phyloP scores from a whole-genome alignment of 306 rosid species.

The Quercus bicolor region DNA sequence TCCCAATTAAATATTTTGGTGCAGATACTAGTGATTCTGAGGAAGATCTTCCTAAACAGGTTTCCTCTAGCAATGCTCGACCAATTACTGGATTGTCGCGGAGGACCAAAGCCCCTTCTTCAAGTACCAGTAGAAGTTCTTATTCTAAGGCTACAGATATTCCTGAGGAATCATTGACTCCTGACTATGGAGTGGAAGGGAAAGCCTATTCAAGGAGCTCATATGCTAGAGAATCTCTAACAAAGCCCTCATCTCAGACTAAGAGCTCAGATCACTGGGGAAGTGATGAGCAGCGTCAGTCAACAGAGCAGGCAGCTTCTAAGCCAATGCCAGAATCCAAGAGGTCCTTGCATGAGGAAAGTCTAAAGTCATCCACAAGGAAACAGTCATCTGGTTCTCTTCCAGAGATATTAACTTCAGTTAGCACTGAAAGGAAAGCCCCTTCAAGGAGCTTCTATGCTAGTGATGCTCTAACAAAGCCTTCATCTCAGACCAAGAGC shows the following conservation, averaged over 20 bases:
- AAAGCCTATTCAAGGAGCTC: conserved; percentile 44
- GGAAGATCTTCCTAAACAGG: conserved; percentile 43
- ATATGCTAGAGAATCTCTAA: conserved; percentile 26
- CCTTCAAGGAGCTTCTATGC: conserved; percentile 40
- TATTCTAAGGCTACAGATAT: conserved; percentile 20
- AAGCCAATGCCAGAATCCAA: conserved; percentile 30
- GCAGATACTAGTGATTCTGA: conserved; percentile 49
- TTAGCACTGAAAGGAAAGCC: conserved; percentile 43
- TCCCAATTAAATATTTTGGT: conserved; percentile 40
- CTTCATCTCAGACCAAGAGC: conserved; percentile 26
- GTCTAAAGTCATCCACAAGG: conserved; percentile 22
- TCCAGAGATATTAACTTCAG: conserved; percentile 27
- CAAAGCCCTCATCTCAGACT: conserved; percentile 24
- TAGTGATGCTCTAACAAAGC: conserved; percentile 24
- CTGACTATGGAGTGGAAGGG: conserved; percentile 42
- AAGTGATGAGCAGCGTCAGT: conserved; percentile 18
- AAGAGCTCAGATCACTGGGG: conserved; percentile 34
- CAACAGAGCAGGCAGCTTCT: conserved; percentile 27
- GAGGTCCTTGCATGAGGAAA: conserved; percentile 33
- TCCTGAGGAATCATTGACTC: conserved; percentile 24
- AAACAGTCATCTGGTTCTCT: conserved; percentile 31
- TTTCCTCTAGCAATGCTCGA: conserved; percentile 25
- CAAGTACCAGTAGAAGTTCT: conserved; percentile 32
- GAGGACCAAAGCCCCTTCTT: conserved; percentile 53
- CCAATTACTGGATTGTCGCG: conserved; percentile 50